Evolutionary conservation across 495 filamentous ascomycete genomes (phyloP).

Genomic region (Penicillium alfredii): DNA sequence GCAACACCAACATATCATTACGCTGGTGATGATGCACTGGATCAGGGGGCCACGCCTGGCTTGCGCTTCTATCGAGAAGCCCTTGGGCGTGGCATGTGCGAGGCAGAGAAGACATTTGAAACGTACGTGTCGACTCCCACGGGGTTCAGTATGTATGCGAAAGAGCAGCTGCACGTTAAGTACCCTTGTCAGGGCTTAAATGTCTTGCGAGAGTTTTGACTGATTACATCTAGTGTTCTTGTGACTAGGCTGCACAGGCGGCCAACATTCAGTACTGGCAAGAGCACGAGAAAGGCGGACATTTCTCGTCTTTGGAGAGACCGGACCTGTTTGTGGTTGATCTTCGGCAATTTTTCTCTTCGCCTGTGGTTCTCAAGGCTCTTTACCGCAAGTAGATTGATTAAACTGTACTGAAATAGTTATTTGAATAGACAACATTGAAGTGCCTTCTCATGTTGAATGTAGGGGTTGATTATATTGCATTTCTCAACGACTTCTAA

Average conservation of each 20-base stretch:
- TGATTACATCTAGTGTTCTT: too few relatives aligned
- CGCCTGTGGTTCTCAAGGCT: conserved; percentile 5
- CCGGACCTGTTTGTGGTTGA: conserved; percentile 30
- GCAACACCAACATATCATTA: too few relatives aligned
- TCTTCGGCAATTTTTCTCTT: conserved; percentile 22
- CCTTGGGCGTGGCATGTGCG: conserved; percentile 7
- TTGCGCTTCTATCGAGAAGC: conserved; percentile 24
- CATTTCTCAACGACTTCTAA: too few relatives aligned
- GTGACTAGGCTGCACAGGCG: conserved; percentile 16
- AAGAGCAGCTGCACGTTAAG: conserved; percentile 16
- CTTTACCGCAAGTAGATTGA: too few relatives aligned
- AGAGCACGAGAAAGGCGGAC: conserved; percentile 31
- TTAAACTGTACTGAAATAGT: too few relatives aligned
- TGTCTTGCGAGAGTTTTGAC: too few relatives aligned
- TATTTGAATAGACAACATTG: too few relatives aligned
- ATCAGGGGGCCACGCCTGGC: conserved; percentile 22
- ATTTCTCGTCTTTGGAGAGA: conserved; percentile 35
- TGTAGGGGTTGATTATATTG: too few relatives aligned
- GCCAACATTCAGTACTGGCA: conserved; percentile 22
- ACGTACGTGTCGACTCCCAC: conserved; percentile 12
- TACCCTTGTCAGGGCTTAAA: too few relatives aligned
- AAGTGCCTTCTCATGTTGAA: too few relatives aligned
- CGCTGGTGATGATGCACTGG: conserved; percentile 25
- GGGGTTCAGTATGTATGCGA: conserved; percentile 18
- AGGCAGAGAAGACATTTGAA: conserved; percentile 9